Evolutionary conservation across 2,329 filamentous ascomycete genomes (phyloP).

Genomic region (Scorias spongiosa): DNA sequence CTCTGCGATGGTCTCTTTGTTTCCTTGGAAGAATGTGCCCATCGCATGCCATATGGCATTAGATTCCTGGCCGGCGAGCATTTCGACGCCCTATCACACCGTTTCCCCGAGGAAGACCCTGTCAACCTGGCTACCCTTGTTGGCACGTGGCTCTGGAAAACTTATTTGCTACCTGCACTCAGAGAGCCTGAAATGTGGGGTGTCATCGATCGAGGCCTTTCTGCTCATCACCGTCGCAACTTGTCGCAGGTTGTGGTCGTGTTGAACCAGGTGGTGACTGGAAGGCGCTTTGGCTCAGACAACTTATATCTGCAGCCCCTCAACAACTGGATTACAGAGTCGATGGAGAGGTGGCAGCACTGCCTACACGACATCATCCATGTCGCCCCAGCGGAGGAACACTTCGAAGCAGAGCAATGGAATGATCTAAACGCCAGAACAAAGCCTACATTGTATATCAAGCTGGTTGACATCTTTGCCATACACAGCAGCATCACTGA

Average conservation of each 20-base stretch:
- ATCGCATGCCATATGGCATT: slow-evolving; percentile 83
- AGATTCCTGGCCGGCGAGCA: slow-evolving; percentile 78
- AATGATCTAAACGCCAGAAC: slow-evolving; percentile 94
- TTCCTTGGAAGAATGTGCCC: slow-evolving; percentile 65
- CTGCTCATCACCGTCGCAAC: slow-evolving; percentile 85
- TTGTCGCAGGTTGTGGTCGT: slow-evolving; percentile 83
- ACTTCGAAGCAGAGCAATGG: slow-evolving; percentile 97
- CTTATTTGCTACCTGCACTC: slow-evolving; percentile 80
- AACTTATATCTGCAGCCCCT: slow-evolving; percentile 92
- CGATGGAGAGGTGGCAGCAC: slow-evolving; percentile 60
- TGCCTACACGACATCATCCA: slow-evolving; percentile 67
- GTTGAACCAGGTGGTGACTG: slow-evolving; percentile 73
- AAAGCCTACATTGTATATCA: slow-evolving; percentile 97
- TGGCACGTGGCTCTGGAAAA: slow-evolving; percentile 84
- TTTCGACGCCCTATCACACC: slow-evolving; percentile 59
- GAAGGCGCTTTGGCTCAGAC: slow-evolving; percentile 79
- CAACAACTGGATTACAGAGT: slow-evolving; percentile 79
- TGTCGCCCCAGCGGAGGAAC: slow-evolving; percentile 72
- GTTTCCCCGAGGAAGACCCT: slow-evolving; percentile 67
- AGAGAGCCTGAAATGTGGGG: slow-evolving; percentile 85
- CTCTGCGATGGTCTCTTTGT: slow-evolving; percentile 84
- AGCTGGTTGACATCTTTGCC: slow-evolving; percentile 93
- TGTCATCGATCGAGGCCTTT: slow-evolving; percentile 76
- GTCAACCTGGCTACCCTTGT: slow-evolving; percentile 68
- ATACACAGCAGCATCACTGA: slow-evolving; percentile 78